phyloP scores from a whole-genome alignment of 2,329 filamentous ascomycete species.

The Colletotrichum phormii region DNA sequence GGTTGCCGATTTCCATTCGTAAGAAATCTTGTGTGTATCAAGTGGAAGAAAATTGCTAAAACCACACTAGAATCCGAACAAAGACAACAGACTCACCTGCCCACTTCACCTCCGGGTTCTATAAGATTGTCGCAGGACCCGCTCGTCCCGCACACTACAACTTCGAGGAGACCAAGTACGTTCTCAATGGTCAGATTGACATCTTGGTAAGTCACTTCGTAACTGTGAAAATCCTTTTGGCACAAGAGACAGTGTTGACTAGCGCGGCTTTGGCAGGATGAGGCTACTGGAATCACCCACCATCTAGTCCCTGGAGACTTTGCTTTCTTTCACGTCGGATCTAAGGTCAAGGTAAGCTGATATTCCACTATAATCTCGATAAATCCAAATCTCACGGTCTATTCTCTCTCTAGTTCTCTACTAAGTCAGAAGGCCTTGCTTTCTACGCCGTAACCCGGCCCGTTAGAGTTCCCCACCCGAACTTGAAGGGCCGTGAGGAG shows the following conservation, averaged over 20 bases:
- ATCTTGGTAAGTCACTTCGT: constrained; percentile 5
- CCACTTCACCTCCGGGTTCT: constrained; percentile 20
- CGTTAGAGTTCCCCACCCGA: constrained; percentile 17
- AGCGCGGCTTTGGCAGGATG: background rate
- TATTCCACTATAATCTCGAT: background rate
- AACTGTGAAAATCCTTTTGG: too few relatives aligned
- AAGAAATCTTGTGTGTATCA: background rate
- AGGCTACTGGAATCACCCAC: constrained; percentile 14
- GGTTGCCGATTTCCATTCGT: constrained; percentile 35
- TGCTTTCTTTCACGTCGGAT: constrained; percentile 16
- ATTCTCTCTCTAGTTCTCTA: constrained; percentile 16
- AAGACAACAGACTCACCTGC: constrained; percentile 14
- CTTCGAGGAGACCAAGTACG: constrained; percentile 46
- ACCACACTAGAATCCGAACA: constrained; percentile 7
- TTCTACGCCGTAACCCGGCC: constrained; percentile 34
- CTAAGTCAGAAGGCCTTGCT: constrained; percentile 33
- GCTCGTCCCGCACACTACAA: constrained; percentile 25
- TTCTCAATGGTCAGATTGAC: constrained; percentile 37
- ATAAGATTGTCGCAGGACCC: constrained; percentile 34
- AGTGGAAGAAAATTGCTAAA: background rate
- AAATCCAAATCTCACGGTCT: background rate
- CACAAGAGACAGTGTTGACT: background rate
- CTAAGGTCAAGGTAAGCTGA: constrained; percentile 9
- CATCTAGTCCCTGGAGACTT: constrained; percentile 15
- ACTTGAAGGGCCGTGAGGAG: constrained; percentile 21